Percentiles rank a stretch among this genome's conserved stretches.
Evolutionary conservation across 2,329 filamentous ascomycete genomes (phyloP).

Genomic region (Diplocarpon rosae): DNA sequence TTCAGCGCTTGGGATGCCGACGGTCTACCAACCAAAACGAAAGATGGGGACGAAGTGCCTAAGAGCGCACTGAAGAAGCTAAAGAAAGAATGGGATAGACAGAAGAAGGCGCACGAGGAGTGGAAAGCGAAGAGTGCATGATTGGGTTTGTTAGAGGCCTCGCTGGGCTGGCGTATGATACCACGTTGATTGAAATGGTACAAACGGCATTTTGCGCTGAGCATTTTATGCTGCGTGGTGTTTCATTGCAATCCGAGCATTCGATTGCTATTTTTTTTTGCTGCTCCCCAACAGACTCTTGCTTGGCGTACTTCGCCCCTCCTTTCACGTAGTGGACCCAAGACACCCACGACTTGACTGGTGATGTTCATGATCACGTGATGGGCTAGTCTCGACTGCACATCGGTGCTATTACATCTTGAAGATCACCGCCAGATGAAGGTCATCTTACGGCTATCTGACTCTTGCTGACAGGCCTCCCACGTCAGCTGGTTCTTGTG

Average conservation of each 20-base stretch:
- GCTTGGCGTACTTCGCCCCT: no score
- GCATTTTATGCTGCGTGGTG: neutral
- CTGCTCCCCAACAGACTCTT: no score
- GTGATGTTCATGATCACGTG: no score
- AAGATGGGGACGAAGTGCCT: constrained; percentile 66
- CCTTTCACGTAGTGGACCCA: no score
- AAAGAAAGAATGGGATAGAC: constrained; percentile 79
- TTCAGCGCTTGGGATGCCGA: constrained; percentile 75
- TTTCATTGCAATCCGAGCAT: neutral
- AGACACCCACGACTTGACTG: no score
- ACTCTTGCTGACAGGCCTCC: no score
- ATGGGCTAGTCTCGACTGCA: no score
- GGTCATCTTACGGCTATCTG: no score
- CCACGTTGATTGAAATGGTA: neutral
- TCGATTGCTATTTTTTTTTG: no score
- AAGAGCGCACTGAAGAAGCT: constrained; percentile 75
- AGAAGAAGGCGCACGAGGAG: constrained; percentile 75
- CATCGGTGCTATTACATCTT: no score
- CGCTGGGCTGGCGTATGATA: neutral
- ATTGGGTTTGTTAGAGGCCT: neutral
- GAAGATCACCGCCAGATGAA: no score
- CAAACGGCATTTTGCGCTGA: neutral
- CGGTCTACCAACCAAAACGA: constrained; percentile 67
- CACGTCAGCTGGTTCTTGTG: no score
- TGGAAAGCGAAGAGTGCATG: constrained; percentile 29